Evolutionary conservation across 441 rosid species (phyloP), one percentile per base, ranked within the genome.

Genomic region (Pelargonium exstipulatum): DNA sequence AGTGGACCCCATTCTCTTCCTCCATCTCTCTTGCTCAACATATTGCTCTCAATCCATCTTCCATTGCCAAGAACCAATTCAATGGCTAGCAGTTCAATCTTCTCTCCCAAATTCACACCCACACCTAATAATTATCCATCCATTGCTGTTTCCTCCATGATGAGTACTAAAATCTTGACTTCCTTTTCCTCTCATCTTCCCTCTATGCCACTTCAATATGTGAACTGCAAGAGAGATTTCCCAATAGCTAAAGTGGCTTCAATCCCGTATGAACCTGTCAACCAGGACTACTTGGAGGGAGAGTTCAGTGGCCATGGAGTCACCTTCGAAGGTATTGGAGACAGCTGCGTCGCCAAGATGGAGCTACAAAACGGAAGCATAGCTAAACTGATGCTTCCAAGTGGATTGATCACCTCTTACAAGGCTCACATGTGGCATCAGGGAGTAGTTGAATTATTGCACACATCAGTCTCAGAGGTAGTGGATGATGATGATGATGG

Each of bases 371-470:
- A 88, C 55, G 95, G 96, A 3, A 85, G 88, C 82, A 67, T 80
- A 4, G 96, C 87, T 48, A 87, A 78, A 16, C 76, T 94, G 60
- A 74, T 87, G 94, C 78, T 94, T 10, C 85, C 92, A 4, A 77
- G 79, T 73, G 97, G 95, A 3, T 73, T 87, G 81, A 75, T 94
- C 77, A 86, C 96, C 9, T 94, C 97, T 0, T 91, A 90, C 81
- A 91, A 91, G 80, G 88, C 87, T 48, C 82, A 61, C 8, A 81
- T 90, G 86, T 90, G 97, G 97, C 95, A 90, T 14, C 94, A 95
- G 1, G 92, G 84, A 37, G 77, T 74, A 13, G 61, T 85, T n/a
- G 99, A 94, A 83, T 83, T 90, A 62, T 81, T 94, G 63, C 96
- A 90, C 74, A 90, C 97, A 29, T 79, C 86, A n/a, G 97, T 91